A percentile compares a stretch with the other conserved stretches of the same genome.
phyloP scores from a whole-genome alignment of 768 basidiomycete species.

The Leccinum aurantiacum region DNA sequence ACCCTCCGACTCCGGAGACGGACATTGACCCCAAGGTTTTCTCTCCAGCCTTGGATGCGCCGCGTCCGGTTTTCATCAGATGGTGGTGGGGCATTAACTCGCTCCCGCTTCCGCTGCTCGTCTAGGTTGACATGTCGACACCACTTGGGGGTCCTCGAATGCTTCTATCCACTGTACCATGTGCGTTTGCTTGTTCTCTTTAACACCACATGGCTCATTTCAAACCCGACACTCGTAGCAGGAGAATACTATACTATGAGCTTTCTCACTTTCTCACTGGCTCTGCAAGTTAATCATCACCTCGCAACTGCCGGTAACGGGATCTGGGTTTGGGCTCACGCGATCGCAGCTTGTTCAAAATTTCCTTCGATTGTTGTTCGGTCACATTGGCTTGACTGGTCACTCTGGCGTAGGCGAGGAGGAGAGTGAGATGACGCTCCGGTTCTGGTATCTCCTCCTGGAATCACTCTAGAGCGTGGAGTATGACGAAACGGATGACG shows the following conservation, averaged over 20 bases:
- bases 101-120: constrained; percentile 80
- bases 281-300: constrained; percentile 80
- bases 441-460: constrained; percentile 81
- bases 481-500: constrained; percentile 11
- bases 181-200: constrained; percentile 28
- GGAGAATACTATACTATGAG: constrained; percentile 40
- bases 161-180: constrained; percentile 35
- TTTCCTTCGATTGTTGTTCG: constrained; percentile 68
- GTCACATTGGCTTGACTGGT: constrained; percentile 73
- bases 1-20: constrained; percentile 28
- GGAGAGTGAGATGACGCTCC: constrained; percentile 81
- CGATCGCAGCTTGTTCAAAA: constrained; percentile 60
- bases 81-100: constrained; percentile 65
- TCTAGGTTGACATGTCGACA: constrained; percentile 58
- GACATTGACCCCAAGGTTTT: constrained; percentile 54
- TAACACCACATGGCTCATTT: not conserved
- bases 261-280: constrained; percentile 46
- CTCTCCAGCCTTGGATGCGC: constrained; percentile 61
- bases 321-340: constrained; percentile 32
- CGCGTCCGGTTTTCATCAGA: too few relatives aligned
- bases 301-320: constrained; percentile 39
- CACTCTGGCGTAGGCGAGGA: constrained; percentile 83
- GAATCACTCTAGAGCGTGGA: too few relatives aligned
- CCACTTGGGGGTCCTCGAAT: constrained; percentile 44
- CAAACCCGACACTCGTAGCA: constrained; percentile 11